These are phyloP conservation scores for Rhypophila decipiens DNA, from an alignment of 495 filamentous ascomycete species.

Conservation along the genomic window DNA sequence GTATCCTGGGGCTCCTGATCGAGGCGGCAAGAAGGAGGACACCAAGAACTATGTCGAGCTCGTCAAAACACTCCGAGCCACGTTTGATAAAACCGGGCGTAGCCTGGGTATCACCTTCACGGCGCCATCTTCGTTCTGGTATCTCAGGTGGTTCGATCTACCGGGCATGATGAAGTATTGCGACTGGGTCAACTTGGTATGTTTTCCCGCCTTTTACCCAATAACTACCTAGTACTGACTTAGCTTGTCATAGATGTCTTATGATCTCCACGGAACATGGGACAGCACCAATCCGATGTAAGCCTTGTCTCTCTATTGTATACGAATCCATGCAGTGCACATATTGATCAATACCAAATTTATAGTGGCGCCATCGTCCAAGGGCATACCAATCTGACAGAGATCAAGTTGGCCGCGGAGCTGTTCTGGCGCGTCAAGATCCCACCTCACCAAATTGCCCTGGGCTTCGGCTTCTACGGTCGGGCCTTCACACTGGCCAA, in stretches of 20 bases:
- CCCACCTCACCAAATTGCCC: slow-evolving; percentile 27
- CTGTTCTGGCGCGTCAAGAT: slow-evolving; percentile 47
- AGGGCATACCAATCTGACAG: slow-evolving; percentile 49
- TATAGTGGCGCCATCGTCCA: slow-evolving; percentile 18
- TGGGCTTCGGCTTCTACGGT: slow-evolving; percentile 50
- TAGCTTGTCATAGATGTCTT: too few species aligned
- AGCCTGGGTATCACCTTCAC: not conserved
- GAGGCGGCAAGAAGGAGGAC: slow-evolving; percentile 32
- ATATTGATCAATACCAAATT: too few species aligned
- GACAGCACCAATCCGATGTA: slow-evolving; percentile 12
- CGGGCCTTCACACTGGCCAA: slow-evolving; percentile 15
- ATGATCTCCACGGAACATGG: slow-evolving; percentile 39
- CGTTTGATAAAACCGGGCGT: not conserved
- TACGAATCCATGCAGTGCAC: too few species aligned
- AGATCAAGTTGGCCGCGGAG: slow-evolving; percentile 41
- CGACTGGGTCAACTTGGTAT: slow-evolving; percentile 51
- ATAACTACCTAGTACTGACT: too few species aligned
- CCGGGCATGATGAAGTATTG: slow-evolving; percentile 25
- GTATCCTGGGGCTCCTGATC: slow-evolving; percentile 38
- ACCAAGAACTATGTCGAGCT: slow-evolving; percentile 26
- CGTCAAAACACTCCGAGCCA: not conserved
- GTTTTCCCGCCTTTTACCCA: too few species aligned
- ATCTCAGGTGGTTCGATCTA: not conserved
- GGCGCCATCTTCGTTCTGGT: slow-evolving; percentile 23
- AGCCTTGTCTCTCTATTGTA: too few species aligned